Conservation (phyloP, 2,329 filamentous ascomycete species). For the Colletotrichum scovillei region DNA sequence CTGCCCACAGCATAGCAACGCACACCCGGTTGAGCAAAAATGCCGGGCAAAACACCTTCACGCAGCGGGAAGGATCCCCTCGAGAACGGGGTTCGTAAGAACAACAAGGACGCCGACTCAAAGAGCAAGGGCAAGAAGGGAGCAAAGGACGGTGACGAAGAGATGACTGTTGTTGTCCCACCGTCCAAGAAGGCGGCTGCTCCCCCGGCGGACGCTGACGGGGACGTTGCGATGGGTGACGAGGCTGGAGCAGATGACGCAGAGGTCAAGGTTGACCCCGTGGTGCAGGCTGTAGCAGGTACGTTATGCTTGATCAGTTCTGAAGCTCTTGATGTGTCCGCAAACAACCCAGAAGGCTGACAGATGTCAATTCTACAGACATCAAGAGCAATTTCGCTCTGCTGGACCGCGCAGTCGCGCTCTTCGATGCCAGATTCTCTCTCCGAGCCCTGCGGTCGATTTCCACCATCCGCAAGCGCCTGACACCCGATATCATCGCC, state of each 20-base stretch:
- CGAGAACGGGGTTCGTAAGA: constrained; percentile 74
- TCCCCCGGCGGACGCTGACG: constrained; percentile 70
- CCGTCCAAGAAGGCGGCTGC: constrained; percentile 74
- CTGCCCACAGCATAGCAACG: constrained; percentile 14
- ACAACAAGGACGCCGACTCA: constrained; percentile 77
- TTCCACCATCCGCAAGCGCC: constrained; percentile 92
- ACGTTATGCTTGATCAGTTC: constrained; percentile 40
- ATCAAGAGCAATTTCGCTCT: constrained; percentile 95
- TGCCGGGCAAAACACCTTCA: constrained; percentile 81
- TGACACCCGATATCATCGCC: constrained; percentile 83
- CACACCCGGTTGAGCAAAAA: constrained; percentile 48
- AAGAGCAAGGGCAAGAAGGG: constrained; percentile 75
- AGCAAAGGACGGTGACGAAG: constrained; percentile 76
- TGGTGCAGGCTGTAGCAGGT: constrained; percentile 71
- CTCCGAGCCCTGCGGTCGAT: constrained; percentile 94
- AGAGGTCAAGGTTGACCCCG: constrained; percentile 69
- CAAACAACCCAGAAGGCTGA: constrained; percentile 36
- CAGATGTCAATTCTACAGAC: constrained; percentile 65
- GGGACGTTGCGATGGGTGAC: constrained; percentile 78
- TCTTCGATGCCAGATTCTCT: constrained; percentile 96
- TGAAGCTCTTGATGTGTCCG: neutral
- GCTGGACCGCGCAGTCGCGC: constrained; percentile 88
- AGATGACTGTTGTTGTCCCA: constrained; percentile 86
- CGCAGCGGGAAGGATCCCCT: constrained; percentile 77
- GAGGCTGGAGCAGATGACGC: constrained; percentile 59